Evolutionary conservation across 495 filamentous ascomycete genomes (phyloP).

Genomic region (Lepidopterella palustris): DNA sequence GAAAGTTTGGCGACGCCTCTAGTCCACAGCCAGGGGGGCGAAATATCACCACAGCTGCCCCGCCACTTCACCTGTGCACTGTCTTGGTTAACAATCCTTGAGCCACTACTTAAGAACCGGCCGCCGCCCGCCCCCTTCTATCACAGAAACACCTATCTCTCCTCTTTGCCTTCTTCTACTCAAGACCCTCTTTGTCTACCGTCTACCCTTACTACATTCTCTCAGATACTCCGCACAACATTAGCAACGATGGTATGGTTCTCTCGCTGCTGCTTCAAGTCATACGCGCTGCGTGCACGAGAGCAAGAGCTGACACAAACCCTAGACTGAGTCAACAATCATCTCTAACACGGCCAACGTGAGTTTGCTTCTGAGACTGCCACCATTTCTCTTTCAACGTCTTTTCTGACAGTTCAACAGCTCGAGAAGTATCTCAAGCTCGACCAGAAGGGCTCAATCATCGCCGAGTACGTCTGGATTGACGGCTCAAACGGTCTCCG

Average conservation of each 20-base stretch:
- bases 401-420: conserved; percentile 41
- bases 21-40: conserved; percentile 12
- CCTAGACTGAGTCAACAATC: conserved; percentile 31
- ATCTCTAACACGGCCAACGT: conserved; percentile 40
- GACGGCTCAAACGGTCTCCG: conserved; percentile 70
- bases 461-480: conserved; percentile 98
- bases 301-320: background rate
- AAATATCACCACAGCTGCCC: conserved; percentile 9
- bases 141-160: background rate
- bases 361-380: conserved; percentile 14
- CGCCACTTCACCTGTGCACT: conserved; percentile 22
- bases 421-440: conserved; percentile 88
- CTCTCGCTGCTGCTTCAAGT: background rate
- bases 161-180: background rate
- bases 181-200: too few species aligned
- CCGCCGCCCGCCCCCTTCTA: background rate
- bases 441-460: conserved; percentile 75
- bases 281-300: background rate
- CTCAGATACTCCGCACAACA: background rate
- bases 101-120: background rate
- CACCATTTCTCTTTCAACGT: conserved; percentile 2
- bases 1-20: conserved; percentile 26
- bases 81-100: background rate
- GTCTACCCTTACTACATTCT: conserved; percentile 1
- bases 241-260: conserved; percentile 24